A percentile compares a stretch with the other conserved stretches of the same genome.
Conservation (phyloP, 257 asterid genomes). For the Fraxinus americana region DNA sequence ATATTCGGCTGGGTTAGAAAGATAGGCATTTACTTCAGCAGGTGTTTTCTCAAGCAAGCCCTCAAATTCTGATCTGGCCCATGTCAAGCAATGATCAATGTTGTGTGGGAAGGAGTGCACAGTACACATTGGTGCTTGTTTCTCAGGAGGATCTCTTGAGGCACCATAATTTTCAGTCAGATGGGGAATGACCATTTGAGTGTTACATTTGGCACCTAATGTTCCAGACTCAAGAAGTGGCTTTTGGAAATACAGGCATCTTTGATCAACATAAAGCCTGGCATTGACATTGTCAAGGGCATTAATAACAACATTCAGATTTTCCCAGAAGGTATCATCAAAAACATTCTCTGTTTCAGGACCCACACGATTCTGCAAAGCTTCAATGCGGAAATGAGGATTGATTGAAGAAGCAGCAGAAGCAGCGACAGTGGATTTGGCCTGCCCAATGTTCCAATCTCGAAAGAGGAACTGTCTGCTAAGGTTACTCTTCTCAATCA, state of each 20-base stretch:
- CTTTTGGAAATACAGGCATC: conserved; percentile 91
- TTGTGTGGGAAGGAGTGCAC: conserved; percentile 94
- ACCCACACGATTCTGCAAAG: conserved; percentile 93
- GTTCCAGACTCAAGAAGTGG: conserved; percentile 98
- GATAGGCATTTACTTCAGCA: conserved; percentile 86
- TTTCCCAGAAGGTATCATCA: conserved; percentile 88
- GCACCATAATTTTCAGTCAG: conserved; percentile 94
- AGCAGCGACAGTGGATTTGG: conserved; percentile 94
- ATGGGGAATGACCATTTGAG: conserved; percentile 95
- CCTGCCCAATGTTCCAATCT: conserved; percentile 95
- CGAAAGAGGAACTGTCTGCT: conserved; percentile 95
- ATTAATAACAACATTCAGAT: conserved; percentile 69
- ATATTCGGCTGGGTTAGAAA: conserved; percentile 69
- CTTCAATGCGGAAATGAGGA: conserved; percentile 62
- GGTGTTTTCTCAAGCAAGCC: conserved; percentile 93
- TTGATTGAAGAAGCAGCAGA: conserved; percentile 74
- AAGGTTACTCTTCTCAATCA: conserved; percentile 93
- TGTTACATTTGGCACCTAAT: conserved; percentile 92
- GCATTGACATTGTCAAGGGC: conserved; percentile 96
- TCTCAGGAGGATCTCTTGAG: conserved; percentile 94
- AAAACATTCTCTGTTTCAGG: conserved; percentile 87
- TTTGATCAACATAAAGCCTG: conserved; percentile 91
- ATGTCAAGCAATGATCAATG: conserved; percentile 92
- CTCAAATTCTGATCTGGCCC: conserved; percentile 97
- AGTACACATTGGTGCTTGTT: conserved; percentile 97